Evolutionary conservation across 202 grass and related monocot genomes (phyloP).

Genomic region (Elaeis oleifera): DNA sequence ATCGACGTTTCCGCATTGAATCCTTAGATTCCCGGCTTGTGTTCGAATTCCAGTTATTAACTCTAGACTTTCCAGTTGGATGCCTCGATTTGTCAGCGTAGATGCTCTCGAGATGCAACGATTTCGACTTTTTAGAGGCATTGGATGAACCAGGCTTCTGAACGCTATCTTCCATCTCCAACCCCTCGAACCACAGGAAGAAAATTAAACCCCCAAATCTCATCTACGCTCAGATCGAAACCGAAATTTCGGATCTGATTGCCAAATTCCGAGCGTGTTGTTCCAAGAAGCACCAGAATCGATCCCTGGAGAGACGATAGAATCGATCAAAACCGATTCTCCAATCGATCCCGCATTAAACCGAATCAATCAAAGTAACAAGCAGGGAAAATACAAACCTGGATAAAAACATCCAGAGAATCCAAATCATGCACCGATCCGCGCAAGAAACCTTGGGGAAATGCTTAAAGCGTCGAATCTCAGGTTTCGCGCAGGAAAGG

Average conservation of each 20-base stretch:
- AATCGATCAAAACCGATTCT: slow-evolving; percentile 18
- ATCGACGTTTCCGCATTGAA: slow-evolving; percentile 2
- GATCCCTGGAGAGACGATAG: slow-evolving; percentile 19
- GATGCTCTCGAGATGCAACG: slow-evolving; percentile 33
- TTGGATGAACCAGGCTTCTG: slow-evolving; percentile 33
- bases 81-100: slow-evolving; percentile 45
- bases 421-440: slow-evolving; percentile 22
- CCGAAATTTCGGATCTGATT: slow-evolving; percentile 34
- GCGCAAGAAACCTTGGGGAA: slow-evolving; percentile 20
- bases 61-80: slow-evolving; percentile 28
- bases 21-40: slow-evolving; percentile 18
- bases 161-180: slow-evolving; percentile 63
- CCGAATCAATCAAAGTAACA: slow-evolving; percentile 6
- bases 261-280: slow-evolving; percentile 32
- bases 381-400: slow-evolving; percentile 14
- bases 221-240: slow-evolving; percentile 31
- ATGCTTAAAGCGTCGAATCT: slow-evolving; percentile 15
- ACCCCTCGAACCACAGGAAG: slow-evolving; percentile 25
- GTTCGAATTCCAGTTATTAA: slow-evolving; percentile 34
- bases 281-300: slow-evolving; percentile 25
- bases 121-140: slow-evolving; percentile 36
- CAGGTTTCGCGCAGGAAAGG: slow-evolving; percentile 21
- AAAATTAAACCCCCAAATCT: slow-evolving; percentile 28
- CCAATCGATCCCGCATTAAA: slow-evolving; percentile 7
- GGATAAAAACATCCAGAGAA: slow-evolving; percentile 7